These are phyloP conservation scores for Thozetella sp. DNA, from an alignment of 495 filamentous ascomycete species.

Conservation along the genomic window DNA sequence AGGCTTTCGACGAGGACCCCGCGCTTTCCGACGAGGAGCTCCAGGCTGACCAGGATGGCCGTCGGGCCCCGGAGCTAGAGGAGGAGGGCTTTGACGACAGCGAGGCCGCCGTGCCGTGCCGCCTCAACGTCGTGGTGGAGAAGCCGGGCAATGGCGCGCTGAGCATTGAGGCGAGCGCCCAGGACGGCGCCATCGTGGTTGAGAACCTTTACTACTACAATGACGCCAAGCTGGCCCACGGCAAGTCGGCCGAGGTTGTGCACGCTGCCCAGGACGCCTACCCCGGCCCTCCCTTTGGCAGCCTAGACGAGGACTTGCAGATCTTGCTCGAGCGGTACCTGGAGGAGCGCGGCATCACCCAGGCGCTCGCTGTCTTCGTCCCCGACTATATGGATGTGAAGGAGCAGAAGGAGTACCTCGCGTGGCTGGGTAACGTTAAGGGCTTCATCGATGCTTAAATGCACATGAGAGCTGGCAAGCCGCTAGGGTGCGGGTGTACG, in stretches of 20 bases:
- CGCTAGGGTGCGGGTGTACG: background rate
- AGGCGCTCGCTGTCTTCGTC: slow-evolving; percentile 83
- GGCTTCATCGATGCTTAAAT: slow-evolving; percentile 69
- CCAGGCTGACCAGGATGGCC: slow-evolving; percentile 56
- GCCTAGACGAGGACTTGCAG: slow-evolving; percentile 95
- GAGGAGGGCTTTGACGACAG: slow-evolving; percentile 43
- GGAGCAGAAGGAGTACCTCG: slow-evolving; percentile 97
- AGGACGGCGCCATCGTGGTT: slow-evolving; percentile 85
- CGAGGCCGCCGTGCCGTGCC: slow-evolving; percentile 72
- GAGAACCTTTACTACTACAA: slow-evolving; percentile 90
- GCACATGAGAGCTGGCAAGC: background rate
- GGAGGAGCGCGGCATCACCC: slow-evolving; percentile 90
- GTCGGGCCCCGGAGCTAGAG: slow-evolving; percentile 53
- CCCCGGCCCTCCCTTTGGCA: slow-evolving; percentile 89
- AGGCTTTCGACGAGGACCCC: slow-evolving; percentile 42
- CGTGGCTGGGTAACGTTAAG: slow-evolving; percentile 87
- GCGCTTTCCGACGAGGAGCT: slow-evolving; percentile 73
- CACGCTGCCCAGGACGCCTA: slow-evolving; percentile 72
- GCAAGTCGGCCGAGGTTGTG: slow-evolving; percentile 40
- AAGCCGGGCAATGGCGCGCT: slow-evolving; percentile 79
- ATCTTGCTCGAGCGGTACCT: slow-evolving; percentile 89
- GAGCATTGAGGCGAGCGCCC: slow-evolving; percentile 81
- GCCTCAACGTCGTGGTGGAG: slow-evolving; percentile 85
- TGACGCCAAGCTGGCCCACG: slow-evolving; percentile 69
- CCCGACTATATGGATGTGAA: slow-evolving; percentile 98